Evolutionary conservation across 176 grass and related monocot genomes (phyloP).

Genomic region (Aechmea fasciata): DNA sequence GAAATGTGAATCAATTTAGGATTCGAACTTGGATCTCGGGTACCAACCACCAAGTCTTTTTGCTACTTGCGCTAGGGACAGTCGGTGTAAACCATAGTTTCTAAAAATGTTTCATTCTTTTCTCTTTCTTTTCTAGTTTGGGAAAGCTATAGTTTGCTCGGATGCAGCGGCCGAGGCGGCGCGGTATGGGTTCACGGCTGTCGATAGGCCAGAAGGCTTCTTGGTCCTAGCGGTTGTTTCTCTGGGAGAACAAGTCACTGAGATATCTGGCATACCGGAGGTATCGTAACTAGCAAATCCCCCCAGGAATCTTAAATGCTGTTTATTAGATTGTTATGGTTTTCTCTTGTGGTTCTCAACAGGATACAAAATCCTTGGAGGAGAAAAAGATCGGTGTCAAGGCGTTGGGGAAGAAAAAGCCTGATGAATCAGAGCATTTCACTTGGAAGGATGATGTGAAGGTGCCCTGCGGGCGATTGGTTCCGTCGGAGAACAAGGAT

Average conservation of each 20-base stretch:
- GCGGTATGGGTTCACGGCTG: conserved; percentile 61
- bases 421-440: conserved; percentile 56
- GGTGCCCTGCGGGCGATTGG: conserved; percentile 65
- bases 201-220: conserved; percentile 61
- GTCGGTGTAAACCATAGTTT: neutral
- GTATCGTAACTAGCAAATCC: neutral
- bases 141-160: conserved; percentile 64
- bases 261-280: conserved; percentile 35
- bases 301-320: neutral
- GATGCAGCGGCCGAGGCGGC: conserved; percentile 65
- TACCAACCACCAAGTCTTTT: too few relatives aligned
- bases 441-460: conserved; percentile 62
- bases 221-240: conserved; percentile 48
- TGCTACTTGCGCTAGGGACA: too few relatives aligned
- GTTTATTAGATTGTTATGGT: neutral
- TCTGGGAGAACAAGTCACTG: conserved; percentile 48
- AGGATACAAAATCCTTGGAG: conserved; percentile 40
- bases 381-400: conserved; percentile 51
- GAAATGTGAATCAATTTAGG: too few relatives aligned
- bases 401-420: conserved; percentile 48
- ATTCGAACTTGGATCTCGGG: too few relatives aligned
- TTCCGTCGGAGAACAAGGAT: conserved; percentile 44
- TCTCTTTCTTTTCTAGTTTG: conserved; percentile 35
- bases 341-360: neutral
- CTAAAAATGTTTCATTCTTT: neutral